These are phyloP conservation scores for Geotrichum ghanense DNA, from an alignment of 805 yeast species.

Conservation along the genomic window DNA sequence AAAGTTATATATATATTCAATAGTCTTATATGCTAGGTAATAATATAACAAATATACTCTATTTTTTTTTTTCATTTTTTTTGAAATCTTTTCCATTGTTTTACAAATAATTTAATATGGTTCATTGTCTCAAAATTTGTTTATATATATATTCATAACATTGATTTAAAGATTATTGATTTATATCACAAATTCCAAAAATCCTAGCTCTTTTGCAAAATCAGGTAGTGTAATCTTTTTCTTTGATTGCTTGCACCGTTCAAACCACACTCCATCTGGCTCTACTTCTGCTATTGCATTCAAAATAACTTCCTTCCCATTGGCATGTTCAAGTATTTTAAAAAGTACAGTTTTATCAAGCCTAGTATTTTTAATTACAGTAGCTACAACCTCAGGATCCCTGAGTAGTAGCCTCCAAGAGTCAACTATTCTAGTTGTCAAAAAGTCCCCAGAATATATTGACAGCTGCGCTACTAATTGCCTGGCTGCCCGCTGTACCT, in stretches of 20 bases:
- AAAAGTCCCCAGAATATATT: slow-evolving; percentile 24
- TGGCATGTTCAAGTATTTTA: background rate
- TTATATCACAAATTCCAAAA: background rate
- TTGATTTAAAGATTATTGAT: too few relatives aligned
- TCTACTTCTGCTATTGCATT: background rate
- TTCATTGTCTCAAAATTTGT: too few relatives aligned
- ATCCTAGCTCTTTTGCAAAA: background rate
- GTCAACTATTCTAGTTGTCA: slow-evolving; percentile 22
- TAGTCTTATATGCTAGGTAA: too few relatives aligned
- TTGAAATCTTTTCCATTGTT: too few relatives aligned
- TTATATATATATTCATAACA: too few relatives aligned
- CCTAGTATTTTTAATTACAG: background rate
- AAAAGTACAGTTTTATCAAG: background rate
- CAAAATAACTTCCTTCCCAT: background rate
- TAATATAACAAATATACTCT: too few relatives aligned
- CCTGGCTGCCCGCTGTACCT: slow-evolving; percentile 23
- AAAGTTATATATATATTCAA: too few relatives aligned
- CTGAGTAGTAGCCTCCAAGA: background rate
- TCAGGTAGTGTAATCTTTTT: background rate
- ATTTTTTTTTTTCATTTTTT: too few relatives aligned
- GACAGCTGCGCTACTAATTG: slow-evolving; percentile 20
- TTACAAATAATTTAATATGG: too few relatives aligned
- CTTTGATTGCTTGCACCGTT: background rate
- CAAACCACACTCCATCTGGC: slow-evolving; percentile 1
- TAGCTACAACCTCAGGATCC: background rate